Evolutionary conservation across 2,329 filamentous ascomycete species (phyloP), one percentile per base, ranked within the genome.

Genomic region (Lecanicillium sp.): DNA sequence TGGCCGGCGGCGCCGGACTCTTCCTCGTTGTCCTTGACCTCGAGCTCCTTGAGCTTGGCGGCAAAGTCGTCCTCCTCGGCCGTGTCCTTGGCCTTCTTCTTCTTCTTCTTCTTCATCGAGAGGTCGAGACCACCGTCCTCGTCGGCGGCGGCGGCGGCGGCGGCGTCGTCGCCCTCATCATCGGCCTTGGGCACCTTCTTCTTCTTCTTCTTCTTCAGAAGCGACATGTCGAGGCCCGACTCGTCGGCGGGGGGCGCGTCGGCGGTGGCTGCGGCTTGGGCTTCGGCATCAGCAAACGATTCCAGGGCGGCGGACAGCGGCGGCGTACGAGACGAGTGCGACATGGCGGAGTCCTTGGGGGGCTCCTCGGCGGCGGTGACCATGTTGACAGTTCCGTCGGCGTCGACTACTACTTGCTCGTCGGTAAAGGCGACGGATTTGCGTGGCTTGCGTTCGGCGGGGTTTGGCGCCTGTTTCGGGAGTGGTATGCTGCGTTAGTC

Each of bases 361-460:
- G 83, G 74, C 55, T 87, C 84, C 55, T 83, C 79, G 53, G 76
- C 72, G 50, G 81, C 76, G 61, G 85, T 79, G 61, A 79, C 74
- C 65, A 84, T 81, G 55, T 78, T 87, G 59, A 96, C 79, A 59
- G 82, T 79, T 55, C 90, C 90, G 73, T 95, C 86, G 64, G 79
- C 78, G 70, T 94, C 86, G 61, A 96, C 89, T 55, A 95, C 80
- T 49, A 85, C 77, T 54, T 87, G 78, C 57, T 87, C 86, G 65
- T 92, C 85, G 60, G 83, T 89, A 64, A 97, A 97, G 49, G 88
- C 82, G 56, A 97, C 90, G 33, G 87, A 94, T 69, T 97, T 95
- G 68, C 89, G 84, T 56, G 83, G 79, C 64, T 85, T 88, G 59
- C 76, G 74, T 54, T 81, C 74, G 52, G 60, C 53, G 36, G 51